Evolutionary conservation across 345 rosid species (phyloP).

Genomic region (Angophora floribunda): DNA sequence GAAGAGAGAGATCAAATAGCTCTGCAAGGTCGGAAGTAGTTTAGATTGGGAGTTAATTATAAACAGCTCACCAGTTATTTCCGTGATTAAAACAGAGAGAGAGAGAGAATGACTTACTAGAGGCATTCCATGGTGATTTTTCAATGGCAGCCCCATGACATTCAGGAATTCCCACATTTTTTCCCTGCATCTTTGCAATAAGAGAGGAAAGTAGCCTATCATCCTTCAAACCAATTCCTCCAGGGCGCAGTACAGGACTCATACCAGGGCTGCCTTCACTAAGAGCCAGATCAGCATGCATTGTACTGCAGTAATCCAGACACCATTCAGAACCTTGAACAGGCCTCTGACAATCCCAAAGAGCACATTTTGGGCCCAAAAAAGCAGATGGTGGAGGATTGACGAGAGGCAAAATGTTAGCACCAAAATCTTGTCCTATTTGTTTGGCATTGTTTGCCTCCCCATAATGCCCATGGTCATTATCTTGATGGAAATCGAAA

Average conservation of each 20-base stretch:
- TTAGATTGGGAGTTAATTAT: background rate
- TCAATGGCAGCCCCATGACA: conserved; percentile 83
- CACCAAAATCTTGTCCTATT: conserved; percentile 12
- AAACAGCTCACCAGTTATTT: background rate
- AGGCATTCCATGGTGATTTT: conserved; percentile 83
- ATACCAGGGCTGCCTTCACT: conserved; percentile 58
- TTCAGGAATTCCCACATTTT: conserved; percentile 80
- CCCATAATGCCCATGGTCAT: conserved; percentile 22
- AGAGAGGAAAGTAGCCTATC: conserved; percentile 51
- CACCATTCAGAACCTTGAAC: conserved; percentile 53
- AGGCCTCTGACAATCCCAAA: conserved; percentile 93
- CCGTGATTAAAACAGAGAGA: background rate
- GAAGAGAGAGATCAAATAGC: conserved; percentile 55
- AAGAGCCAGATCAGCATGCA: conserved; percentile 55
- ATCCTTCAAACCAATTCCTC: conserved; percentile 73
- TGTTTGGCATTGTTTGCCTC: conserved; percentile 20
- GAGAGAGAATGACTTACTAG: conserved; percentile 25
- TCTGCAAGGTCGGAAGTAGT: conserved; percentile 29
- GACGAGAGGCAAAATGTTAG: conserved; percentile 23
- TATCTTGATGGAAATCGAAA: conserved; percentile 33
- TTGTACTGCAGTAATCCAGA: conserved; percentile 61
- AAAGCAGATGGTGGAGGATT: conserved; percentile 70
- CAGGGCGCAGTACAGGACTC: conserved; percentile 62
- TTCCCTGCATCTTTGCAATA: conserved; percentile 54
- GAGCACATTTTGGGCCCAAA: conserved; percentile 81